Base-by-base conservation (phyloP, 768 basidiomycete genomes). In the Trametes punicea region DNA sequence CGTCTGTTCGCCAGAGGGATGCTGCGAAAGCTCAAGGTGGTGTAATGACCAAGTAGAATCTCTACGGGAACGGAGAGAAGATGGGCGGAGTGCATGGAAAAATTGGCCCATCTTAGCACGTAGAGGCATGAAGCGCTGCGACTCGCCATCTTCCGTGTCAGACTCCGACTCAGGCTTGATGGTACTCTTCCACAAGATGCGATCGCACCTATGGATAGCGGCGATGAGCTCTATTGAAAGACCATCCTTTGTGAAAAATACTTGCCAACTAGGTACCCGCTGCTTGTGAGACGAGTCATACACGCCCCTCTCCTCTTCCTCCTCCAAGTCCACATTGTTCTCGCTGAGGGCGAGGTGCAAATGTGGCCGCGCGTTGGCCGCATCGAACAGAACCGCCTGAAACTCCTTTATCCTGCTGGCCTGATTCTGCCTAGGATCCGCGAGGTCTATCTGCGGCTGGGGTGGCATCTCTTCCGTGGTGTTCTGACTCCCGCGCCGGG, bases 261-360 rank as follows among this genome's bases (percentile, higher is more conserved):
- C 82, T 45, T 62, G 88, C 90, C 90, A 92, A 68, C 89, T 90
- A 5, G 90, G 90, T 23, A 92, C 90, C 18, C 90, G 84, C 63
- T 83, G 81, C 69, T 93, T 92, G 63, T 81, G 75, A 9, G 90
- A 92, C 25, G 87, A 84, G 69, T 93, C 90, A 64, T 91, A 92
- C 3, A 88, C 83, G 16, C 85, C 87, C 63, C 77, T 78, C 38
- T 81, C 81, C 29, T 77, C 78, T 46, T 54, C 52, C 1, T 73
- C 69, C n/a, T 70, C 68, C 30, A 72, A 70, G 25, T 73, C 70
- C 4, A 72, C 70, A 26, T 71, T 69, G 31, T 78, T 77, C 47
- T 69, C 61, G 51, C 69, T 73, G 4, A 74, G 50, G 16, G 58
- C 58, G 15, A 60, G 50, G 20, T 60, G 58, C 48, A 29, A 51